Evolutionary conservation across 1,284 basidiomycete genomes (phyloP), one percentile per base, ranked within the genome.

Genomic region (Tylopilus sp.): DNA sequence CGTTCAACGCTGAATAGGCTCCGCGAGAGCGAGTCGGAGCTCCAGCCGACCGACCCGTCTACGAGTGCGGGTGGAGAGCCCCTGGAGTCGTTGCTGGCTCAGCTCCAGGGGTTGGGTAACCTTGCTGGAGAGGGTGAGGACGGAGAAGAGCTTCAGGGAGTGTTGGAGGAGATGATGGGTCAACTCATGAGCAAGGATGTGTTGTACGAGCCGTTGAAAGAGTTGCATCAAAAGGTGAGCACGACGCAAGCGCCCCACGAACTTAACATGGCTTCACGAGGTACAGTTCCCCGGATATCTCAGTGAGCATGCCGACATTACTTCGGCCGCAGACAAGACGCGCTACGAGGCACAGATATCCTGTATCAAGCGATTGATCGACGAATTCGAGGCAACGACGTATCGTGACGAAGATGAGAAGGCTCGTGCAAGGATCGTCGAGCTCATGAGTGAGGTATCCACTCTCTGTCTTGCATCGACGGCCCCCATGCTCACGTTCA

Each of bases 161-260:
- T 97, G 57, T 74, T 99, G 19, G 92, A 98, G 66, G 46, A n/a
- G 0, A 60, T 65, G 63, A 97, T 99, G 94, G 79, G 81, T 15
- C 86, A 94, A 64, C 76, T 99, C 40, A 93, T 99, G 91, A 86
- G 84, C 67, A 94, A 93, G 65, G 93, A 98, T 2, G 80, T 98
- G 93, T 96, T 61, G 43, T 92, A 97, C 61, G 94, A 97, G 56
- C 95, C 96, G 0, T 70, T 98, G 60, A 89, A 89, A 58, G 96
- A 98, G 64, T 72, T 99, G 28, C 72, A 82, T 15, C 82, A 88
- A 15, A 93, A 94, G 72, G 94, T 90, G 58, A 46, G 51, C 19
- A 34, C 50, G 28, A 6, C 41, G 30, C 18, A 46, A 35, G 19
- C 26, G 2, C 40, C 38, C 33, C 13, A 6, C 19, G 6, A 15